phyloP scores from a whole-genome alignment of 2,329 filamentous ascomycete genomes.

The Rhinocladiella mackenziei region DNA sequence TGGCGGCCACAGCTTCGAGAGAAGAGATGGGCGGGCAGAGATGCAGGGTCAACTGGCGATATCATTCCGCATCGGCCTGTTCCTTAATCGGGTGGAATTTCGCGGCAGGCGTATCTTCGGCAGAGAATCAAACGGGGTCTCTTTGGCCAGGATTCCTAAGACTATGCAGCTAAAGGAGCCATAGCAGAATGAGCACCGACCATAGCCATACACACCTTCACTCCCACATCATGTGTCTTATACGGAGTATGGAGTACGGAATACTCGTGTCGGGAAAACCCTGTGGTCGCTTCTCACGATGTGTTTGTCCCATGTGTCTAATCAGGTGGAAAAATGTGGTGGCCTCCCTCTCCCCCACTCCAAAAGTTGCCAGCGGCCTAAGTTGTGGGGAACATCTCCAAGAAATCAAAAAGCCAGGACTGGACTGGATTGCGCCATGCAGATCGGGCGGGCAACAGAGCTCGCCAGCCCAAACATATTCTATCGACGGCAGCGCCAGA shows the following conservation, averaged over 20 bases:
- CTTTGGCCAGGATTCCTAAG: constrained; percentile 8
- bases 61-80: constrained; percentile 16
- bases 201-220: neutral
- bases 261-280: constrained; percentile 7
- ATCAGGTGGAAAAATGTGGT: constrained; percentile 1
- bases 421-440: constrained; percentile 20
- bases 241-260: too few species aligned
- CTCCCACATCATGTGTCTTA: constrained; percentile 5
- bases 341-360: too few species aligned
- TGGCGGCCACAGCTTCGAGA: neutral
- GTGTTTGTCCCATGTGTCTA: constrained; percentile 6
- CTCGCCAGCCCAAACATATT: neutral
- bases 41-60: constrained; percentile 16
- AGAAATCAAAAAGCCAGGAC: neutral
- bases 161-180: constrained; percentile 3
- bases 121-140: constrained; percentile 1
- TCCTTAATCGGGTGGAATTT: neutral
- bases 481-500: too few species aligned
- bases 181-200: neutral
- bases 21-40: neutral
- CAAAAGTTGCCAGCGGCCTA: too few species aligned
- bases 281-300: constrained; percentile 4
- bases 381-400: constrained; percentile 10
- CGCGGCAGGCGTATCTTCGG: constrained; percentile 8
- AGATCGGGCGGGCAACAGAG: constrained; percentile 8